phyloP scores from a whole-genome alignment of 805 yeast genomes.

The Cyberlindnera bimundalis region DNA sequence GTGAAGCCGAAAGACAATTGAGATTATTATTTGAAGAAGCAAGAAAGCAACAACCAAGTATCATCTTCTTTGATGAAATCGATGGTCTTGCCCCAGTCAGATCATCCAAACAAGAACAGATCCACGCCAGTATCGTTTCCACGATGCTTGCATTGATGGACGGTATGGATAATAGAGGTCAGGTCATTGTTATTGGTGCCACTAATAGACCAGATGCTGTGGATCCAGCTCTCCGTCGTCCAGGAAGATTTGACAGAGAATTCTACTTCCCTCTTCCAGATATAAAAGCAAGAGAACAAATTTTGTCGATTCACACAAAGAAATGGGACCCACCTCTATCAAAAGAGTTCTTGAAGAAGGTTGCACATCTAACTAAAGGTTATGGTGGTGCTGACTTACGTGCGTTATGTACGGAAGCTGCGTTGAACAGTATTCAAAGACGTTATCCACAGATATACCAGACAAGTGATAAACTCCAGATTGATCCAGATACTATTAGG shows the following conservation, averaged over 20 bases:
- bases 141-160: conserved; percentile 95
- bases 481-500: conserved; percentile 66
- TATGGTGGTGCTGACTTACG: conserved; percentile 97
- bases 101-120: conserved; percentile 96
- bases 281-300: conserved; percentile 69
- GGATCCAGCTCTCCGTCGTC: conserved; percentile 96
- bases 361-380: conserved; percentile 86
- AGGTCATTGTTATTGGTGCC: conserved; percentile 96
- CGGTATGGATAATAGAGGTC: conserved; percentile 98
- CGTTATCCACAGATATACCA: conserved; percentile 89
- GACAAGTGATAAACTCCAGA: conserved; percentile 65
- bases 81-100: conserved; percentile 98
- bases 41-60: conserved; percentile 90
- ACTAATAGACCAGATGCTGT: conserved; percentile 97
- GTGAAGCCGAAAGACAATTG: conserved; percentile 96
- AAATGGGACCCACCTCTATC: conserved; percentile 81
- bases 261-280: conserved; percentile 95
- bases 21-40: conserved; percentile 94
- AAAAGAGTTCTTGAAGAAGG: conserved; percentile 51
- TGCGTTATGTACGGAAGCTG: conserved; percentile 94
- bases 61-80: conserved; percentile 95
- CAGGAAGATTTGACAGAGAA: conserved; percentile 96
- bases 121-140: conserved; percentile 95
- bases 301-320: conserved; percentile 79
- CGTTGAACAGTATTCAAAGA: conserved; percentile 86